A percentile compares a stretch with the other conserved stretches of the same genome.
Conservation (phyloP, 2,329 filamentous ascomycete genomes). For the Ophiostoma perfectum region DNA sequence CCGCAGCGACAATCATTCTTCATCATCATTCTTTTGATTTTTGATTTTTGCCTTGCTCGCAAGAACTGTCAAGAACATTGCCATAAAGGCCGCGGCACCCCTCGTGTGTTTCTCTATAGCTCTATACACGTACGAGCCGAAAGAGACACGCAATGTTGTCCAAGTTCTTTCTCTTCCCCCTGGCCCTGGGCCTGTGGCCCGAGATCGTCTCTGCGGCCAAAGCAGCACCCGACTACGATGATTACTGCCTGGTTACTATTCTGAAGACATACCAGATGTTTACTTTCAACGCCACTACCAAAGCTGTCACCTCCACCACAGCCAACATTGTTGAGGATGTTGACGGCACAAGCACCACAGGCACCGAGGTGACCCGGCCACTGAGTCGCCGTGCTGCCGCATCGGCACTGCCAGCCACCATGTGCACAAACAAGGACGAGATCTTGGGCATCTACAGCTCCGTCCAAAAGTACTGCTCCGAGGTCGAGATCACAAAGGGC, state of each 20-base stretch:
- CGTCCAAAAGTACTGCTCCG: not conserved
- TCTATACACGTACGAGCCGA: not conserved
- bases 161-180: not conserved
- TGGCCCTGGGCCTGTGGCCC: constrained; percentile 7
- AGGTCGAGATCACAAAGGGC: constrained; percentile 5
- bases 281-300: not conserved
- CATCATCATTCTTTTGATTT: not conserved
- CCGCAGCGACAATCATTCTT: not conserved
- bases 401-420: not conserved
- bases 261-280: not conserved
- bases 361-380: not conserved
- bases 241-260: not conserved
- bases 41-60: not conserved
- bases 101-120: not conserved
- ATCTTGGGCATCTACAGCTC: constrained; percentile 7
- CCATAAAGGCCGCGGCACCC: not conserved
- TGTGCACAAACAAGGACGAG: constrained; percentile 13
- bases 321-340: no score
- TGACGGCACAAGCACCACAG: not conserved
- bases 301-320: not conserved
- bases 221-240: not conserved
- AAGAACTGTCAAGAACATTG: not conserved
- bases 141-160: not conserved
- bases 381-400: not conserved
- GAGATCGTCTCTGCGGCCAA: constrained; percentile 4